Percentiles rank a stretch among this genome's conserved stretches.
These are phyloP conservation scores for Fraxinus angustifolia DNA, from an alignment of 305 asterid species.

Conservation along the genomic window DNA sequence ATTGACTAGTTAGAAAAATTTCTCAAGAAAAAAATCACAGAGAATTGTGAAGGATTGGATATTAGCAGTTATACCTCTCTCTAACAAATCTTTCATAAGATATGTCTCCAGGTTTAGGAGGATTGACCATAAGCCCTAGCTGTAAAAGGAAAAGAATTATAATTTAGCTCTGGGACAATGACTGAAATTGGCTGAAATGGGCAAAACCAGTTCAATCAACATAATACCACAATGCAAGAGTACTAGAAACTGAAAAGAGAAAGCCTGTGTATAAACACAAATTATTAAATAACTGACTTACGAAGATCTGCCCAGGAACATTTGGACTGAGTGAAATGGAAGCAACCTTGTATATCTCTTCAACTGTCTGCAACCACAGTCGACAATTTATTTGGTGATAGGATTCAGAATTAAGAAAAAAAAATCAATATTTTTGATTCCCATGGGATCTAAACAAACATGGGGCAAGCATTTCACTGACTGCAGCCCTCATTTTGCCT, in stretches of 20 bases:
- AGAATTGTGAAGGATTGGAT: background rate
- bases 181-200: background rate
- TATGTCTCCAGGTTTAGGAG: conserved; percentile 92
- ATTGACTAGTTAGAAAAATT: background rate
- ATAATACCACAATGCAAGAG: background rate
- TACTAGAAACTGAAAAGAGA: background rate
- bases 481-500: background rate
- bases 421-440: background rate
- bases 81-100: conserved; percentile 69
- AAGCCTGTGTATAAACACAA: background rate
- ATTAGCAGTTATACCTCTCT: conserved; percentile 54
- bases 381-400: background rate
- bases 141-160: conserved; percentile 28
- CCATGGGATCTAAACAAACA: background rate
- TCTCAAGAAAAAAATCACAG: background rate
- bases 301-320: conserved; percentile 96
- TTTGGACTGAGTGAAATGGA: conserved; percentile 95
- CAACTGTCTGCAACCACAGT: conserved; percentile 65
- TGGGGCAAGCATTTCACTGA: background rate
- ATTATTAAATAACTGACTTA: conserved; percentile 34
- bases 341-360: conserved; percentile 96
- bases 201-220: background rate
- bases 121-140: conserved; percentile 95
- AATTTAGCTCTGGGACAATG: background rate
- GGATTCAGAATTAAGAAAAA: background rate